Percentiles rank a stretch among this genome's conserved stretches.
These are phyloP conservation scores for Suhomyces emberorum DNA, from an alignment of 805 yeast genomes.

Conservation along the genomic window DNA sequence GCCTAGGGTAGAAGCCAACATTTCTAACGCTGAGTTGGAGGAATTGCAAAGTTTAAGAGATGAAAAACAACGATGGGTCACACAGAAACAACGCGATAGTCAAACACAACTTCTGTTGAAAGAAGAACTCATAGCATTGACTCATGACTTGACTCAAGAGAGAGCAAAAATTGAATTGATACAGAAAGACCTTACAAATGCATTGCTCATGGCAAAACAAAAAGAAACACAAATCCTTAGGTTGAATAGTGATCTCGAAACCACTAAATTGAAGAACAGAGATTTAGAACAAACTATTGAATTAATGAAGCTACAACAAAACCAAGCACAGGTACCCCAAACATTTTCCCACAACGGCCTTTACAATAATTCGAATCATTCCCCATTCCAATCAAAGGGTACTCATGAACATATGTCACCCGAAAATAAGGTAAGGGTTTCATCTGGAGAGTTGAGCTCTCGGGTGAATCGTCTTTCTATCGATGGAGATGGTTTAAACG, in stretches of 20 bases:
- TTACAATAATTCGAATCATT: slow-evolving; percentile 3
- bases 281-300: slow-evolving; percentile 49
- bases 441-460: slow-evolving; percentile 38
- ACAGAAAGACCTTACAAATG: slow-evolving; percentile 50
- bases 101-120: slow-evolving; percentile 23
- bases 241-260: slow-evolving; percentile 59
- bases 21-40: slow-evolving; percentile 28
- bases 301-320: slow-evolving; percentile 27
- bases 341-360: slow-evolving; percentile 2
- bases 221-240: slow-evolving; percentile 68
- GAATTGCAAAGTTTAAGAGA: slow-evolving; percentile 50
- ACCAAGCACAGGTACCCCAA: slow-evolving; percentile 21
- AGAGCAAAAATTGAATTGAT: slow-evolving; percentile 37
- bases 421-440: slow-evolving; percentile 14
- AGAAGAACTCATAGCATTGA: slow-evolving; percentile 21
- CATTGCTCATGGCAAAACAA: slow-evolving; percentile 53
- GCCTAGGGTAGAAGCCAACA: slow-evolving; percentile 12
- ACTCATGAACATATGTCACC: slow-evolving; percentile 9
- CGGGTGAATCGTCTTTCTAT: slow-evolving; percentile 39
- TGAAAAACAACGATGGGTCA: slow-evolving; percentile 50
- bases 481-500: slow-evolving; percentile 13
- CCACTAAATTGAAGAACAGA: slow-evolving; percentile 47
- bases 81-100: slow-evolving; percentile 17
- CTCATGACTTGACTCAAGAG: slow-evolving; percentile 22
- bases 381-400: slow-evolving; percentile 7